Base-by-base conservation (phyloP, 2,329 filamentous ascomycete species). In the Venturia nashicola region DNA sequence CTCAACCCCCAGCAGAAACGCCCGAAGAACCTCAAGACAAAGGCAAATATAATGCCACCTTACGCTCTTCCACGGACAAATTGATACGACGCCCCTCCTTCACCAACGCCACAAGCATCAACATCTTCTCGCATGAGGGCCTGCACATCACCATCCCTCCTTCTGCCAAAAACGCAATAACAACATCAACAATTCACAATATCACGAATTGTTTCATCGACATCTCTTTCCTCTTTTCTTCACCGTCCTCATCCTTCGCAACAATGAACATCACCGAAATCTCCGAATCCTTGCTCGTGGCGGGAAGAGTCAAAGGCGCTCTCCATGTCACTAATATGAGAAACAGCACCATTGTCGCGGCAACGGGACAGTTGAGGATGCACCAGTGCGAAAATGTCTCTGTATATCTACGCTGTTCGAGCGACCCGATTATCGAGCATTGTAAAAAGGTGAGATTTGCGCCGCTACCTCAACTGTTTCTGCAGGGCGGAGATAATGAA, bases 401-500 rank as follows among this genome's bases (percentile, higher is more conserved):
- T 68, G 81, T 99, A 12, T 97, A 97, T 72, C 79, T 99, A 65
- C 83, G 87, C 68, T 92, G 89, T 71, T 79, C 81, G 0, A 94
- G 90, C 70, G 86, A 91, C 66, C 94, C 94, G 0, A 97, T 99
- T 69, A 96, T 99, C 67, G 94, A 99, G 75, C 88, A 94, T 68
- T 97, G 93, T 72, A 81, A 76, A 32, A 82, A 80, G 16, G 83
- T 99, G 72, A 82, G 87, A 12, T 97, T 99, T 75, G 87, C 90
- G 20, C 86, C 86, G 14, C 77, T 96, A 36, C 91, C 91, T 0
- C 74, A 77, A 27, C 75, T 74, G 65, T 91, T 51, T 16, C 12
- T 11, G 20, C 20, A 4, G 5, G 12, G 20, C 12, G 46, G 20
- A 14, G 2, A 51, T 9, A 5, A 14, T 27, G 46, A 51, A 27